These are phyloP conservation scores for Condylostoma magnum DNA, from an alignment of 169 alveolate species.

Conservation along the genomic window DNA sequence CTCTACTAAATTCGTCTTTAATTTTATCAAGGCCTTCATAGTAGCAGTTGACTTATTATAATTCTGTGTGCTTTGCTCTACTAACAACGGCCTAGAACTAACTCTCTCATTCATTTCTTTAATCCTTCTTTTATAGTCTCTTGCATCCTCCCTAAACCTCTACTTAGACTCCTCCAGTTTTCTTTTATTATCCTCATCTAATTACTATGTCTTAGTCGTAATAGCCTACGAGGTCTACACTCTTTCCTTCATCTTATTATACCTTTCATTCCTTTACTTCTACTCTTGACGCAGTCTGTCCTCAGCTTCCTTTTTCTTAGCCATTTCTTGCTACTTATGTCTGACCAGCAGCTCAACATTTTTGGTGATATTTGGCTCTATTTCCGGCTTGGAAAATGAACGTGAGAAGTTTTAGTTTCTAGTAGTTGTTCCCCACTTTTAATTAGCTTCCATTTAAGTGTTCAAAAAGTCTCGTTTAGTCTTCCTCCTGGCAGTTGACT, in stretches of 20 bases:
- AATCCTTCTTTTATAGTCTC: conserved; percentile 31
- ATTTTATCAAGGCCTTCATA: neutral
- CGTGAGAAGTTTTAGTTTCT: neutral
- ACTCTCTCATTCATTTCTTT: conserved; percentile 38
- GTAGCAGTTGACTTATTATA: conserved; percentile 21
- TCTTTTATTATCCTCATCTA: neutral
- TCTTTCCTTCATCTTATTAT: conserved; percentile 41
- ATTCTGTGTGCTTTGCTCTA: conserved; percentile 36
- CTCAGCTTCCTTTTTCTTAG: conserved; percentile 38
- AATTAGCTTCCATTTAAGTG: conserved; percentile 21
- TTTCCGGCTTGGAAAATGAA: conserved; percentile 33
- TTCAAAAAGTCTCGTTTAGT: conserved; percentile 35
- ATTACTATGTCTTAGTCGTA: conserved; percentile 2
- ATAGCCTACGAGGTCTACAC: conserved; percentile 43
- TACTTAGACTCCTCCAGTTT: conserved; percentile 2
- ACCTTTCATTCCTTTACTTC: conserved; percentile 38
- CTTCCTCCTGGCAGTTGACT: conserved; percentile 36
- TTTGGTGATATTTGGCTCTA: conserved; percentile 57
- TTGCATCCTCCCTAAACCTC: conserved; percentile 21
- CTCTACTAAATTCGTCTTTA: conserved; percentile 22
- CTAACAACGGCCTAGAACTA: conserved; percentile 44
- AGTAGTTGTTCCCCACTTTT: conserved; percentile 2
- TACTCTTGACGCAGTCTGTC: conserved; percentile 40
- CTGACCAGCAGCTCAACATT: conserved; percentile 43
- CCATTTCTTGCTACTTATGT: conserved; percentile 44